phyloP scores from a whole-genome alignment of 352 stramenopile species.

The Phytopythium montanum region DNA sequence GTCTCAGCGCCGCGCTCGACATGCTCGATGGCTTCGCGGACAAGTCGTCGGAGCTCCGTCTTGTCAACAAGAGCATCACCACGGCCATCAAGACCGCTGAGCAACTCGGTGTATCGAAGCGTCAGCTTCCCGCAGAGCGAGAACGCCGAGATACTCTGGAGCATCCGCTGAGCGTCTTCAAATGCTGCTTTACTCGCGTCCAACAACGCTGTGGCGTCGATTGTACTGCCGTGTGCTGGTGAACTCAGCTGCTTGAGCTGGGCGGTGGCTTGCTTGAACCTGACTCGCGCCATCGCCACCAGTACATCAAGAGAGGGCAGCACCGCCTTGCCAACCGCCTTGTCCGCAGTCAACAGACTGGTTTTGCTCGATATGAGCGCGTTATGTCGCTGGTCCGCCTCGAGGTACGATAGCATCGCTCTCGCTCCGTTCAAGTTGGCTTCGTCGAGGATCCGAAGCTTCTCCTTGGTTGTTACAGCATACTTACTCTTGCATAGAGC shows the following conservation, averaged over 20 bases:
- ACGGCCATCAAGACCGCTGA: not conserved
- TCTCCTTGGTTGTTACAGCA: constrained; percentile 9
- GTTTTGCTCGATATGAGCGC: constrained; percentile 3
- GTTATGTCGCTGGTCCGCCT: constrained; percentile 1
- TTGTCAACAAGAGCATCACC: not conserved
- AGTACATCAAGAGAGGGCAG: constrained; percentile 18
- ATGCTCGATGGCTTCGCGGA: not conserved
- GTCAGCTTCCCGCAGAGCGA: not conserved
- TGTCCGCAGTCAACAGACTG: constrained; percentile 5
- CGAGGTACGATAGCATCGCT: not conserved
- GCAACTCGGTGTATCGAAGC: not conserved
- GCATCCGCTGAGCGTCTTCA: not conserved
- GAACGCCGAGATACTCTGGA: not conserved
- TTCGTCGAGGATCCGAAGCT: constrained; percentile 11
- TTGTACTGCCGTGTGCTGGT: not conserved
- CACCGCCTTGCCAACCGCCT: not conserved
- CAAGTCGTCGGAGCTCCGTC: not conserved
- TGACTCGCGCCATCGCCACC: constrained; percentile 24
- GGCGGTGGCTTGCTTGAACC: constrained; percentile 26
- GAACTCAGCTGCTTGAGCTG: constrained; percentile 15
- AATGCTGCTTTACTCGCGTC: not conserved
- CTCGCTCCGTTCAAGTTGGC: constrained; percentile 21
- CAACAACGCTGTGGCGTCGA: not conserved
- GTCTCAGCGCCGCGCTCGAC: not conserved
- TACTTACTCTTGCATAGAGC: constrained; percentile 26